Evolutionary conservation across 495 filamentous ascomycete genomes (phyloP).

Genomic region (Trichoderma parareesei): DNA sequence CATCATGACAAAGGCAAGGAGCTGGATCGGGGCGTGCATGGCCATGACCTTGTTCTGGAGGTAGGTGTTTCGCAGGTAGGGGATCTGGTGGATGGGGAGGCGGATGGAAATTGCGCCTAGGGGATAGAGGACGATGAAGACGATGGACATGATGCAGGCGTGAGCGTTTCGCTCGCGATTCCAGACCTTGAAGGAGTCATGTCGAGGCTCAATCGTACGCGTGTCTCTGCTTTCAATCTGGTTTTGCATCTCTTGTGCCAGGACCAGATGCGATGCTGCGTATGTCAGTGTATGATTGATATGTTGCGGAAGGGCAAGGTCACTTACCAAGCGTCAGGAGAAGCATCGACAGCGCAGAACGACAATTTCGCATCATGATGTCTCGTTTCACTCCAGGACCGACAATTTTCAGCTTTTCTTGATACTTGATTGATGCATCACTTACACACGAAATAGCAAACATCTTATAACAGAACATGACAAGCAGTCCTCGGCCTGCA

Average conservation of each 20-base stretch:
- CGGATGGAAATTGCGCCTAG: background rate
- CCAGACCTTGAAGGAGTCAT: background rate
- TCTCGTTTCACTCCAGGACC: background rate
- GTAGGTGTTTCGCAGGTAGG: background rate
- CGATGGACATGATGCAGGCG: slow-evolving; percentile 7
- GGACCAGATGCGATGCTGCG: background rate
- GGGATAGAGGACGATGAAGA: slow-evolving; percentile 2
- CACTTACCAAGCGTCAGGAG: background rate
- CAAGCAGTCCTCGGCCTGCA: background rate
- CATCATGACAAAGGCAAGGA: background rate
- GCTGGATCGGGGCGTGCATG: background rate
- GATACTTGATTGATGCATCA: no score
- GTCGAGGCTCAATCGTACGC: background rate
- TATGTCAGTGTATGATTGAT: background rate
- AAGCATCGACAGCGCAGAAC: background rate
- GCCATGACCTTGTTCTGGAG: slow-evolving; percentile 4
- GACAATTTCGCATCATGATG: background rate
- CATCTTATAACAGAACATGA: no score
- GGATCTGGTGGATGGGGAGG: background rate
- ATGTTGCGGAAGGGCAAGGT: background rate
- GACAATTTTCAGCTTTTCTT: no score
- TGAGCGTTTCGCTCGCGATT: slow-evolving; percentile 2
- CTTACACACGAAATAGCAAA: no score
- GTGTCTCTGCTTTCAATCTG: background rate
- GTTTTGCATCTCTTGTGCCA: background rate